Conservation (phyloP, 495 filamentous ascomycete genomes). For the Parathielavia appendiculata region DNA sequence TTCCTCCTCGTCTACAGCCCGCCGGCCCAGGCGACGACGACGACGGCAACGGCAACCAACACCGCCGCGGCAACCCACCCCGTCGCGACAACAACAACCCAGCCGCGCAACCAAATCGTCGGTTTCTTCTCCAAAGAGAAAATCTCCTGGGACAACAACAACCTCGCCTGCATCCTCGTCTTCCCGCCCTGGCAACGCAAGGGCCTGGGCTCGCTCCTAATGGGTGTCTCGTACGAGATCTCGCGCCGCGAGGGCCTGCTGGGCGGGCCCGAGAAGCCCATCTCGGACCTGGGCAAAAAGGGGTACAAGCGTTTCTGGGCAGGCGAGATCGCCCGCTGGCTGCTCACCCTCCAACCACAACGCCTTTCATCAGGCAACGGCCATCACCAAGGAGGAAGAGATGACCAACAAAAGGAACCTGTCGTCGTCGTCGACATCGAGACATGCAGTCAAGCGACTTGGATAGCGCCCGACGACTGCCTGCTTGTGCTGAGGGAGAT, state of each 20-base stretch:
- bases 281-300: constrained; percentile 73
- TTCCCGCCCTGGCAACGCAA: constrained; percentile 94
- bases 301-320: constrained; percentile 84
- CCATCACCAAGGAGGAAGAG: background rate
- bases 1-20: constrained; percentile 73
- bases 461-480: constrained; percentile 77
- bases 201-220: constrained; percentile 81
- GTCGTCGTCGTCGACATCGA: constrained; percentile 34
- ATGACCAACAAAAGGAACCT: constrained; percentile 18
- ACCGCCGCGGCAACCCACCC: constrained; percentile 29
- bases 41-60: background rate
- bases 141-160: constrained; percentile 97
- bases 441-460: constrained; percentile 54
- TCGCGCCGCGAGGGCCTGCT: constrained; percentile 78
- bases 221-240: constrained; percentile 89
- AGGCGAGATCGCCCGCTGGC: constrained; percentile 64
- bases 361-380: background rate
- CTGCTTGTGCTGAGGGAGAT: constrained; percentile 72
- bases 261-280: constrained; percentile 89
- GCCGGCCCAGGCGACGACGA: constrained; percentile 26
- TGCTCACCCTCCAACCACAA: constrained; percentile 44
- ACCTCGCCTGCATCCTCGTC: constrained; percentile 91
- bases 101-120: constrained; percentile 54
- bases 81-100: constrained; percentile 4
- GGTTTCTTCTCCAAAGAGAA: constrained; percentile 99